Evolutionary conservation across 164 flowering plant genomes (phyloP).

Genomic region (Umbellularia californica): DNA sequence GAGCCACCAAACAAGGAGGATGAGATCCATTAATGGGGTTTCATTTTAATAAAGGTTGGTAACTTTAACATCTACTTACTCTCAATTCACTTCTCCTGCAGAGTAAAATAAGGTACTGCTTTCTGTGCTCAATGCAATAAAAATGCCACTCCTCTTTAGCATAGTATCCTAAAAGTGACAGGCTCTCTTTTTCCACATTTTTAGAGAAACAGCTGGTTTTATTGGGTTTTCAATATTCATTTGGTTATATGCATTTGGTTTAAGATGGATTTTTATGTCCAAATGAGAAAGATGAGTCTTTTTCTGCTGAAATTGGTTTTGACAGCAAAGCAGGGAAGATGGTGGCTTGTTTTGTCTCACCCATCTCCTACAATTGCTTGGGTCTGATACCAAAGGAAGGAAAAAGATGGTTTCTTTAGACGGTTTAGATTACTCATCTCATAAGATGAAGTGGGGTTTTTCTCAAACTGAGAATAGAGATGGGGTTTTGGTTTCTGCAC

Average conservation of each 20-base stretch:
- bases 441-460: conserved; percentile 20
- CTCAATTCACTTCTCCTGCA: background rate
- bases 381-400: conserved; percentile 6
- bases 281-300: background rate
- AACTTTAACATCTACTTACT: conserved; percentile 12
- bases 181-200: conserved; percentile 8
- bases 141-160: background rate
- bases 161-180: background rate
- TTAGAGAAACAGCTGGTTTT: conserved; percentile 1
- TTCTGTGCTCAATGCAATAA: background rate
- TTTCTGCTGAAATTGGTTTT: background rate
- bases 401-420: conserved; percentile 17
- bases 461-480: conserved; percentile 21
- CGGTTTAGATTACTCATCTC: conserved; percentile 7
- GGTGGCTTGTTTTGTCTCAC: background rate
- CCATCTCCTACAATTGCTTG: conserved; percentile 1
- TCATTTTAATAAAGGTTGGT: conserved; percentile 19
- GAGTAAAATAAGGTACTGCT: background rate
- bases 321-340: background rate
- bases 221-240: background rate
- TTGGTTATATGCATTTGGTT: background rate
- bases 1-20: background rate
- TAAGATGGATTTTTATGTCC: background rate
- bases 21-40: conserved; percentile 15
- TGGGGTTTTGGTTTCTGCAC: conserved; percentile 23